These are phyloP conservation scores for Candida insectorum DNA, from an alignment of 805 yeast genomes.

Conservation along the genomic window DNA sequence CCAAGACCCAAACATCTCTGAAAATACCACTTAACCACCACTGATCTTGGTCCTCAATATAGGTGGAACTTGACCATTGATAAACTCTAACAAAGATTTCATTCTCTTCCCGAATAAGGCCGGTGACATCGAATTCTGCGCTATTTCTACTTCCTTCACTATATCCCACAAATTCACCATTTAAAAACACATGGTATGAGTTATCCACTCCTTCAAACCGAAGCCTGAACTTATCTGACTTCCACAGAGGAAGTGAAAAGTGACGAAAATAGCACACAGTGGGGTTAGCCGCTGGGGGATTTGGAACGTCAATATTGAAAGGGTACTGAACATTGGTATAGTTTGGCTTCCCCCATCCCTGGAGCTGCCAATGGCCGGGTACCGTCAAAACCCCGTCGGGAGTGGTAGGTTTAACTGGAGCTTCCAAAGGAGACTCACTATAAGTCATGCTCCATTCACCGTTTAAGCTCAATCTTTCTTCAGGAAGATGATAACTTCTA, in stretches of 20 bases:
- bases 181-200: slow-evolving; percentile 29
- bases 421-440: too few species aligned
- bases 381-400: too few species aligned
- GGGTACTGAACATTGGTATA: too few species aligned
- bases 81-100: slow-evolving; percentile 23
- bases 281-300: too few species aligned
- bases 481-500: too few species aligned
- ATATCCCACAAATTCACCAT: slow-evolving; percentile 27
- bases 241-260: slow-evolving; percentile 19
- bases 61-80: slow-evolving; percentile 29
- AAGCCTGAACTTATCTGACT: slow-evolving; percentile 14
- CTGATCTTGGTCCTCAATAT: slow-evolving; percentile 37
- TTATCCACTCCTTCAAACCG: slow-evolving; percentile 36
- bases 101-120: slow-evolving; percentile 8
- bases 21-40: slow-evolving; percentile 40
- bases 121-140: slow-evolving; percentile 21
- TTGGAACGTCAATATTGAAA: too few species aligned
- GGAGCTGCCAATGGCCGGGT: too few species aligned
- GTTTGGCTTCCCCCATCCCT: too few species aligned
- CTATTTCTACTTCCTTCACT: slow-evolving; percentile 31
- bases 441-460: too few species aligned
- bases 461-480: too few species aligned
- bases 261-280: slow-evolving; percentile 27
- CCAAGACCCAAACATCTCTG: slow-evolving; percentile 29
- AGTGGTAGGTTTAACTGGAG: too few species aligned